phyloP scores from a whole-genome alignment of 108 stramenopile genomes.

The Chaetoceros muelleri region DNA sequence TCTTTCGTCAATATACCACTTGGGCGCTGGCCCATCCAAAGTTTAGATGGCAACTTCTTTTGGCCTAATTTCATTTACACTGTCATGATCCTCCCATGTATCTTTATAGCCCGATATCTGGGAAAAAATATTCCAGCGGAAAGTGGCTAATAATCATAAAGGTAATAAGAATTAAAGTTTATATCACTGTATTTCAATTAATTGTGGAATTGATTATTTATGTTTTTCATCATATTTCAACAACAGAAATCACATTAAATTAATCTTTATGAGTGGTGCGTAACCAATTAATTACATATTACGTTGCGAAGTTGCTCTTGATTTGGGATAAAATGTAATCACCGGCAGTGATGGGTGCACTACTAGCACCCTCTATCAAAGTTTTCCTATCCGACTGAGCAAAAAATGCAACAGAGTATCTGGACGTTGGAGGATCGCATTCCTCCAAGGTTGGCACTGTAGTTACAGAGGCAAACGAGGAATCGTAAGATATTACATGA shows the following conservation, averaged over 20 bases:
- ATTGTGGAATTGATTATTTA: too few species aligned
- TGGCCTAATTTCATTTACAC: constrained; percentile 22
- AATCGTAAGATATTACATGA: too few species aligned
- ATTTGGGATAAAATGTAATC: constrained; percentile 30
- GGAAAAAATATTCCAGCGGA: too few species aligned
- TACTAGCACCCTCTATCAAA: constrained; percentile 17
- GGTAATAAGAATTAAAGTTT: too few species aligned
- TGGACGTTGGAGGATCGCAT: constrained; percentile 12
- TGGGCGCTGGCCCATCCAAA: constrained; percentile 11
- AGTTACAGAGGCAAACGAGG: too few species aligned
- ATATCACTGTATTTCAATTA: too few species aligned
- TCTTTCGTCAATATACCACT: constrained; percentile 27
- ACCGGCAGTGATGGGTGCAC: constrained; percentile 33
- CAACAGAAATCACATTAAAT: too few species aligned
- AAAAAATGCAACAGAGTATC: constrained; percentile 40
- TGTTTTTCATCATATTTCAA: too few species aligned
- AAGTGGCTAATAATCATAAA: too few species aligned
- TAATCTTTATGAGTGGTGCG: too few species aligned
- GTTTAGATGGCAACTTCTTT: constrained; percentile 30
- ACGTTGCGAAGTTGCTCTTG: constrained; percentile 19
- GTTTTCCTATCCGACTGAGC: constrained; percentile 28
- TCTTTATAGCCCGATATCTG: constrained; percentile 6
- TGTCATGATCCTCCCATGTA: constrained; percentile 11
- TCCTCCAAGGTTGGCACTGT: constrained; percentile 31
- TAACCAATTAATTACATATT: too few species aligned